Base-by-base conservation (phyloP, 2,329 filamentous ascomycete species). In the Penicillium capsulatum region DNA sequence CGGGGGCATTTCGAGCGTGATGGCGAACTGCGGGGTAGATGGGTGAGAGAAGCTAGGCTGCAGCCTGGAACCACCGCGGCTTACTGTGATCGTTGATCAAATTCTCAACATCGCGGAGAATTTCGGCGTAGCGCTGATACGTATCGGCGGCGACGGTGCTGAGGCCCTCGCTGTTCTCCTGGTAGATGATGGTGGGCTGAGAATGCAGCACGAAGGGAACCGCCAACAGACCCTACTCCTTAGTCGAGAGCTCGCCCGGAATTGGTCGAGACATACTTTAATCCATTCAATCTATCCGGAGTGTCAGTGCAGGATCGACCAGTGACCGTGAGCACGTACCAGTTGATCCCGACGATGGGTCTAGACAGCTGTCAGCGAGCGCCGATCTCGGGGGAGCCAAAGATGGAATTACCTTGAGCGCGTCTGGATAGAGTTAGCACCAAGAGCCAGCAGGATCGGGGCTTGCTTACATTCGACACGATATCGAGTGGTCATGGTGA, bases 131-230 rank as follows among this genome's bases (percentile, higher is more conserved):
- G 47, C 92, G 81, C 40, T 85, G 76, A 59, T 92, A 88, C 17
- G 91, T 86, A 58, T 86, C 83, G 42, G 80, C 78, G 3, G 86
- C 86, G 73, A 91, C 89, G 42, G 82, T 76, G 31, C 76, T 71
- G 35, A 91, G 77, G 39, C 74, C 60, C 38, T 77, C 72, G 45
- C 79, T 79, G 53, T 80, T 75, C 40, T 78, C 74, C 49, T 90
- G 83, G 57, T 91, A 89, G 29, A 89, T 80, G 14, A 88, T 88
- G 1, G 88, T 94, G 3, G 92, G 92, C 61, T 97, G 90, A 1
- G 91, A 96, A 64, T 95, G 89, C 38, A 98, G 79, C 27, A 98
- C 91, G 61, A 98, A 98, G 0, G 92, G 92, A 1, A 97, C 91
- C 1, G 92, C 92, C 9, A 97, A 74, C 3, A 97, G 77, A 27